phyloP scores from a whole-genome alignment of 1,139 yeast genomes.

The Pichia kudriavzevii region DNA sequence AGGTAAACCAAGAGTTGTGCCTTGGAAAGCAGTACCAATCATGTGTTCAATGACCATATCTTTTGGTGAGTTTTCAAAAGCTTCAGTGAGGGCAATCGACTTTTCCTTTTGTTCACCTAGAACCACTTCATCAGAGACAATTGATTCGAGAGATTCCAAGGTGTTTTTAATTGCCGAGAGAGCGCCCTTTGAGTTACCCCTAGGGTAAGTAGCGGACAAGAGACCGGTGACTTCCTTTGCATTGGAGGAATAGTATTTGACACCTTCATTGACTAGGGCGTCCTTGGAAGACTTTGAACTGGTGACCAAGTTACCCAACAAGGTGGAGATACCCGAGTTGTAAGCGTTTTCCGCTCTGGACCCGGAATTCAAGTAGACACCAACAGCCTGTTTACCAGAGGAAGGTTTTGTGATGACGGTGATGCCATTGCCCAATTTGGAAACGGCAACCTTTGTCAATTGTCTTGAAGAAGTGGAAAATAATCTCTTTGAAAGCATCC shows the following conservation, averaged over 20 bases:
- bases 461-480: conserved; percentile 43
- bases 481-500: conserved; percentile 43
- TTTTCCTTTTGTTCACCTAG: conserved; percentile 24
- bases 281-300: conserved; percentile 30
- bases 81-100: conserved; percentile 33
- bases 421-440: conserved; percentile 65
- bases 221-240: conserved; percentile 29
- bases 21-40: conserved; percentile 77
- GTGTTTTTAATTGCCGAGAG: conserved; percentile 19
- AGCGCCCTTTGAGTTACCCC: conserved; percentile 26
- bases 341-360: conserved; percentile 71
- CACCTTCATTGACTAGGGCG: conserved; percentile 31
- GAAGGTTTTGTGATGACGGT: conserved; percentile 64
- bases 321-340: conserved; percentile 71
- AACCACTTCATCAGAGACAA: conserved; percentile 20
- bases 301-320: conserved; percentile 47
- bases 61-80: conserved; percentile 40
- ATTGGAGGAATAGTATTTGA: conserved; percentile 28
- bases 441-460: conserved; percentile 53
- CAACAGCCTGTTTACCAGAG: conserved; percentile 53
- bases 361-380: conserved; percentile 69
- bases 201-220: conserved; percentile 24
- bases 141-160: conserved; percentile 17
- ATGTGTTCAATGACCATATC: conserved; percentile 61
- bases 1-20: conserved; percentile 72